Evolutionary conservation across 1,284 basidiomycete genomes (phyloP), one percentile per base, ranked within the genome.

Genomic region (Melampsora allii-populina): DNA sequence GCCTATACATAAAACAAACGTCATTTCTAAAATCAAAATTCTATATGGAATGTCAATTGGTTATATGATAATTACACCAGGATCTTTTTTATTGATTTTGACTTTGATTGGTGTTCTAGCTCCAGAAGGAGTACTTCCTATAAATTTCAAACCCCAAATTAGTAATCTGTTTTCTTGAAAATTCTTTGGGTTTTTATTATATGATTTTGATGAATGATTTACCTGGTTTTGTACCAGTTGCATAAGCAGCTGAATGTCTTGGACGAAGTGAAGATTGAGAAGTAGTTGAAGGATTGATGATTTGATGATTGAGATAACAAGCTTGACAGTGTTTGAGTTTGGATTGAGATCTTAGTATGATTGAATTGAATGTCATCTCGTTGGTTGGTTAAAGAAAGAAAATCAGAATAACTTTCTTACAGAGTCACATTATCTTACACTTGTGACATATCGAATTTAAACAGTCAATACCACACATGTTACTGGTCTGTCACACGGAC

Each of bases 61-160:
- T 12, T 3, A 31, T 27, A 14, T 6, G 59, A 61, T 61, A 9
- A 1, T 45, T n/a, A 58, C 33, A 2, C 59, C 66, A n/a, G 66
- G n/a, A 58, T 67, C 66, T 33, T 67, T 67, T 58, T 67, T 67
- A 27, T 60, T 67, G 14, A 67, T 67, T 7, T 67, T 67, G 50
- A 67, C 17, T 45, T 67, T 67, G 56, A 67, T 67, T 5, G 66
- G 66, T 60, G 66, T 67, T 5, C 66, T 48, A 36, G 33, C 29
- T 19, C 66, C 66, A 12, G 53, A 53, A 17, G 53, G 48, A 53
- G 65, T 4, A 48, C 39, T 48, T 45, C 21, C 24, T 42, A 50
- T 24, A 19, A 45, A 6, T n/a, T n/a, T 10, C 2, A 24, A 65
- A 31, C 3, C 7, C 33, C 3, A 3, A 3, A 33, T 33, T 33